Evolutionary conservation across 139 green algal species (phyloP).

Genomic region (Gonium pectorale): DNA sequence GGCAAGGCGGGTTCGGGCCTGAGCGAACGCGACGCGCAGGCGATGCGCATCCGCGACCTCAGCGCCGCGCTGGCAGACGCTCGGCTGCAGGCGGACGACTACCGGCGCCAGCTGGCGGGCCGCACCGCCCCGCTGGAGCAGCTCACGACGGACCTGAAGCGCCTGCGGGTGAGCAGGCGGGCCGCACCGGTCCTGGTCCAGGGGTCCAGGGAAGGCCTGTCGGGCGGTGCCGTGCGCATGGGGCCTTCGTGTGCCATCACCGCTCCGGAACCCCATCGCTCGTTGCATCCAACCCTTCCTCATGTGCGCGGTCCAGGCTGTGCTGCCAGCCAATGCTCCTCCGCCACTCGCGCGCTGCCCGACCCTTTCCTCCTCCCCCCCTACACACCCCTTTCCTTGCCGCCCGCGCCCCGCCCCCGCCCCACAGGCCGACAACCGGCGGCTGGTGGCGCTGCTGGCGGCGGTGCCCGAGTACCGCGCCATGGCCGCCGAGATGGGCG

Average conservation of each 20-base stretch:
- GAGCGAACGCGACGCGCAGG: slow-evolving; percentile 12
- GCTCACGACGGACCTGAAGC: slow-evolving; percentile 14
- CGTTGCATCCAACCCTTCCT: no score
- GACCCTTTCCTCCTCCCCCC: background rate
- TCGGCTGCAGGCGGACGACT: slow-evolving; percentile 13
- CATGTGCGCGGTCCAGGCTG: no score
- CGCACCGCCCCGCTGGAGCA: slow-evolving; percentile 19
- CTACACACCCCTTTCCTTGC: background rate
- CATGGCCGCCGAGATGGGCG: slow-evolving; percentile 24
- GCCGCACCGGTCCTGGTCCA: no score
- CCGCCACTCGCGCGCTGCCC: no score
- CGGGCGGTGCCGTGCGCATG: no score
- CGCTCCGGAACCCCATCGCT: no score
- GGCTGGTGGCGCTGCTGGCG: slow-evolving; percentile 45
- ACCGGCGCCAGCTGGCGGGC: slow-evolving; percentile 15
- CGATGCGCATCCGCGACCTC: slow-evolving; percentile 33
- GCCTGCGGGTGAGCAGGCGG: slow-evolving; percentile 34
- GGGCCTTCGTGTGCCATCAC: no score
- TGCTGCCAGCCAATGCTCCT: no score
- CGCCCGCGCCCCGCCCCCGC: background rate
- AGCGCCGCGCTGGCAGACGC: slow-evolving; percentile 24
- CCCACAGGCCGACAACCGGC: slow-evolving; percentile 39
- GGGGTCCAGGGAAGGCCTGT: no score
- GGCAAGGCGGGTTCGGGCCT: background rate
- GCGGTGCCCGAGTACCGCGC: slow-evolving; percentile 34